Evolutionary conservation across 192 early-diverging fungal genomes (phyloP).

Genomic region (Mycoemilia scoparia): DNA sequence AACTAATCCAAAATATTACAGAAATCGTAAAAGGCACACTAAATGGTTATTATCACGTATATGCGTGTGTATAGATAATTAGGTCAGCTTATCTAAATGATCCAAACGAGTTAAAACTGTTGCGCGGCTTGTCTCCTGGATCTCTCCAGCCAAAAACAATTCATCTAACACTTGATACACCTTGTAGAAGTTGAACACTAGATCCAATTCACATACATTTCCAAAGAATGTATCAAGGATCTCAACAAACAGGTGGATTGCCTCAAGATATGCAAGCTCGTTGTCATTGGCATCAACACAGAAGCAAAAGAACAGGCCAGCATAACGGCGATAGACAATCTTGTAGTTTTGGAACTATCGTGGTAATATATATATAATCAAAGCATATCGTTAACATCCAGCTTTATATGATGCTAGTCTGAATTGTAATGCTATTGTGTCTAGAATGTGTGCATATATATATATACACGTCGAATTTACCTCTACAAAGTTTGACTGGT

Average conservation of each 20-base stretch:
- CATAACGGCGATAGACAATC: constrained; percentile 95
- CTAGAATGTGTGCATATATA: not conserved
- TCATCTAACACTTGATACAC: constrained; percentile 96
- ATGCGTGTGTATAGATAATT: too few species aligned
- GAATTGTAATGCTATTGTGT: not conserved
- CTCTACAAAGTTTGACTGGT: constrained; percentile 97
- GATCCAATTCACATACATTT: constrained; percentile 94
- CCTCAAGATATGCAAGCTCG: constrained; percentile 85
- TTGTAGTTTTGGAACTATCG: constrained; percentile 98
- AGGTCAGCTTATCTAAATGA: constrained; percentile 55
- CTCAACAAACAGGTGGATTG: constrained; percentile 98
- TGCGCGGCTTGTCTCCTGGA: constrained; percentile 85
- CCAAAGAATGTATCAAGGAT: constrained; percentile 95
- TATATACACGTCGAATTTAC: too few species aligned
- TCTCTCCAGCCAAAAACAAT: constrained; percentile 93
- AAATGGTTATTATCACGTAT: too few species aligned
- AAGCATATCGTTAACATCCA: not conserved
- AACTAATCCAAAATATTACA: too few species aligned
- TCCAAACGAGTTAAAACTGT: constrained; percentile 56
- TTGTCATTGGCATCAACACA: constrained; percentile 98
- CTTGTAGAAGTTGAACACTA: constrained; percentile 97
- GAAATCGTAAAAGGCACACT: too few species aligned
- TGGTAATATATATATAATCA: constrained; percentile 5
- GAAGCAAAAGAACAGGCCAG: constrained; percentile 96
- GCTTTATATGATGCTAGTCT: too few species aligned